These are phyloP conservation scores for Casaregolazyma lundiana DNA, from an alignment of 1,139 yeast genomes.

Conservation along the genomic window DNA sequence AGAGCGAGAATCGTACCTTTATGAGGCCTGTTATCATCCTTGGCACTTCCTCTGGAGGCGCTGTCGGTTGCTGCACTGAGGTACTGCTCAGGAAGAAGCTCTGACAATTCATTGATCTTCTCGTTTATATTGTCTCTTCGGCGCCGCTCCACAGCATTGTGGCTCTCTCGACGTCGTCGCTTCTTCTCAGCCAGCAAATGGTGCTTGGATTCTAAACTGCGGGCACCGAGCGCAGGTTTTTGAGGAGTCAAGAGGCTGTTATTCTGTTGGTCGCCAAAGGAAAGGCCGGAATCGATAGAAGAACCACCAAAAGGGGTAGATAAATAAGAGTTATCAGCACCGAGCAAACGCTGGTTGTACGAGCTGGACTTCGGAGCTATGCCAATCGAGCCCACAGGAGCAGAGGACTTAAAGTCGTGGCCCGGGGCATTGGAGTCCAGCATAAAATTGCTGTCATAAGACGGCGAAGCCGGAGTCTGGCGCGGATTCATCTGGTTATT, in stretches of 20 bases:
- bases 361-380: neutral
- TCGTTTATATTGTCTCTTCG: constrained; percentile 88
- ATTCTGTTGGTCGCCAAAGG: constrained; percentile 9
- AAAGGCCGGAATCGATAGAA: constrained; percentile 6
- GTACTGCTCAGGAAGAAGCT: constrained; percentile 61
- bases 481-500: neutral
- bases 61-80: constrained; percentile 33
- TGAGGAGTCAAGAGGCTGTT: constrained; percentile 5
- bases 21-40: constrained; percentile 87
- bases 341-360: constrained; percentile 6
- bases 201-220: constrained; percentile 16
- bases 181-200: constrained; percentile 28
- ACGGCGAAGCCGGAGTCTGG: neutral
- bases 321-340: constrained; percentile 9
- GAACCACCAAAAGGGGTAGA: constrained; percentile 24
- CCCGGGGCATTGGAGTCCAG: constrained; percentile 4
- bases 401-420: neutral
- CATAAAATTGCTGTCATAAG: constrained; percentile 4
- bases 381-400: neutral
- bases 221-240: constrained; percentile 9
- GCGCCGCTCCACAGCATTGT: constrained; percentile 51
- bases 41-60: constrained; percentile 38
- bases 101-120: constrained; percentile 74
- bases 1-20: constrained; percentile 86
- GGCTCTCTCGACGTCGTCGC: constrained; percentile 43